Base-by-base conservation (phyloP, 225 moss, liverwort and hornwort species). In the Bryum argenteum region DNA sequence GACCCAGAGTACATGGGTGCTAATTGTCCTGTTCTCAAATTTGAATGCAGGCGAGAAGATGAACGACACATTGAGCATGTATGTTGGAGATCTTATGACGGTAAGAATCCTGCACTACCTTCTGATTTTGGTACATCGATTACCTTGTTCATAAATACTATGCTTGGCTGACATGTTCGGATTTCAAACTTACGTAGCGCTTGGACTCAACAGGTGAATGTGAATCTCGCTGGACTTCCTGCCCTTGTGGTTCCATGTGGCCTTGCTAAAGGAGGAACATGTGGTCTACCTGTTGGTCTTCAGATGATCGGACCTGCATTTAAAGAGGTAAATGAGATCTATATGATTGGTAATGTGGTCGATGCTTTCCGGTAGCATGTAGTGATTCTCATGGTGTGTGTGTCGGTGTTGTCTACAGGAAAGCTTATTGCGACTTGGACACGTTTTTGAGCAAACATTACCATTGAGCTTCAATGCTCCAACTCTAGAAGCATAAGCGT, bases 171-270 rank as follows among this genome's bases (percentile, higher is more conserved):
- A 17, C 17, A 60, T 38, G 67, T 20, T 0, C 17, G 33, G 14
- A 45, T 28, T 3, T 10, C 42, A 62, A 43, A 63, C 1, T 28
- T 33, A 37, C 20, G 72, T 18, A 38, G 26, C 66, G 24, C 19
- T 58, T 39, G 51, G 67, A 66, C 54, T 77, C 65, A 41, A 53
- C 77, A 92, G 92, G 92, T 92, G 73, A 97, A 97, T 77, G 97
- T 94, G 65, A 97, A 92, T 51, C 77, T 97, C 72, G 90, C 97
- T 3, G 97, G 97, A 8, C 87, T 94, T 61, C 97, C 97, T 70
- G 91, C 94, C 3, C 89, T 97, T 55, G 97, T 92, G 42, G 79
- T 97, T 54, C 94, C 97, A 9, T 93, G 96, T 78, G 93, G 96
- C 39, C 71, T 93, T 58, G 89, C 89, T 3, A 92, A 90, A 73